Evolutionary conservation across 257 asterid species (phyloP).

Genomic region (Coffea eugenioides): DNA sequence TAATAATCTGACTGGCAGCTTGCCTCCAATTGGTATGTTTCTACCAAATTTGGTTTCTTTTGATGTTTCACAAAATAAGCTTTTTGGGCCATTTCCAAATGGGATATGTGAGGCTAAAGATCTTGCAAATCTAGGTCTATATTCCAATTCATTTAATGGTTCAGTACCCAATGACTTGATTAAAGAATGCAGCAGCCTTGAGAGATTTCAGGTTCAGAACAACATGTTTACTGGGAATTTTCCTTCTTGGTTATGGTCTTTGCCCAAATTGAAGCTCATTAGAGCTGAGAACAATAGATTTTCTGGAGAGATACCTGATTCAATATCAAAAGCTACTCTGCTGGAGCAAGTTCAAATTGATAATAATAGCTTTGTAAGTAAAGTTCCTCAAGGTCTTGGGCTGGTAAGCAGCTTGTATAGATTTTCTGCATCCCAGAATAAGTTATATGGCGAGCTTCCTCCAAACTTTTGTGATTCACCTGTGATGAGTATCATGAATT

Average conservation of each 20-base stretch:
- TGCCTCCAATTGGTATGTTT: slow-evolving; percentile 44
- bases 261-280: slow-evolving; percentile 64
- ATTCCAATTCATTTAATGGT: slow-evolving; percentile 64
- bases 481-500: slow-evolving; percentile 72
- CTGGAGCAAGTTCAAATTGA: slow-evolving; percentile 91
- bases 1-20: slow-evolving; percentile 61
- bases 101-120: slow-evolving; percentile 59
- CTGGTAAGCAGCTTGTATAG: slow-evolving; percentile 57
- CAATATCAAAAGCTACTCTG: slow-evolving; percentile 61
- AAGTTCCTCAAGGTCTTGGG: slow-evolving; percentile 70
- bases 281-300: slow-evolving; percentile 81
- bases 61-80: slow-evolving; percentile 76
- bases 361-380: slow-evolving; percentile 59
- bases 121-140: slow-evolving; percentile 52
- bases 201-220: slow-evolving; percentile 82
- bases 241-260: slow-evolving; percentile 69
- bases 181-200: slow-evolving; percentile 53
- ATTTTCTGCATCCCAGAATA: slow-evolving; percentile 69
- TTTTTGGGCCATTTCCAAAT: slow-evolving; percentile 63
- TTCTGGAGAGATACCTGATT: slow-evolving; percentile 73
- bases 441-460: slow-evolving; percentile 73
- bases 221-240: slow-evolving; percentile 61
- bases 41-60: slow-evolving; percentile 68
- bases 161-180: slow-evolving; percentile 48
- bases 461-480: slow-evolving; percentile 81